Evolutionary conservation across 495 filamentous ascomycete species (phyloP).

Genomic region (Mycothermus thermophilus): DNA sequence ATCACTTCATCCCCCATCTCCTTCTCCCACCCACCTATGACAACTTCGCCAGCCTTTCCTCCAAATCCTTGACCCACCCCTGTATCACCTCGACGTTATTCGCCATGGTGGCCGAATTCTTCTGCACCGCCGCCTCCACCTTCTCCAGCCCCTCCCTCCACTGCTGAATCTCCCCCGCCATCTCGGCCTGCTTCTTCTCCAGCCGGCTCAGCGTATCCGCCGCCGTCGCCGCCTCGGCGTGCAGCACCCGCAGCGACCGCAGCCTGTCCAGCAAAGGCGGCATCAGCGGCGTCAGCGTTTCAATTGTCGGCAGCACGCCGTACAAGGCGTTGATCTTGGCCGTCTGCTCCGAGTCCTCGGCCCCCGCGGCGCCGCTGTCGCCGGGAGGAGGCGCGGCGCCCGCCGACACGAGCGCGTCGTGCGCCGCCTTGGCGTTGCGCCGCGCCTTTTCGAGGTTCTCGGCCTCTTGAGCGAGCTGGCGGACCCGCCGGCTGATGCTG

Average conservation of each 20-base stretch:
- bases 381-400: slow-evolving; percentile 22
- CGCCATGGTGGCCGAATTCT: slow-evolving; percentile 54
- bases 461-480: slow-evolving; percentile 63
- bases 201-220: slow-evolving; percentile 61
- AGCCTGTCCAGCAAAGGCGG: slow-evolving; percentile 78
- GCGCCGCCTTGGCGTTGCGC: slow-evolving; percentile 52
- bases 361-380: slow-evolving; percentile 12
- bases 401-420: slow-evolving; percentile 41
- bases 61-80: slow-evolving; percentile 78
- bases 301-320: slow-evolving; percentile 75
- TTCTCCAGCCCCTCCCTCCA: slow-evolving; percentile 75
- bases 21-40: slow-evolving; percentile 3
- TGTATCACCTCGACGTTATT: slow-evolving; percentile 70
- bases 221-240: slow-evolving; percentile 77
- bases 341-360: slow-evolving; percentile 48
- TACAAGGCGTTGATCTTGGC: slow-evolving; percentile 90
- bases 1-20: too few relatives aligned
- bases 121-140: slow-evolving; percentile 58
- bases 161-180: slow-evolving; percentile 65
- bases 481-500: slow-evolving; percentile 55
- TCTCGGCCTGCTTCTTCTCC: slow-evolving; percentile 68
- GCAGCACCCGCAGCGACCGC: slow-evolving; percentile 67
- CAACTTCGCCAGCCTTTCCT: slow-evolving; percentile 53
- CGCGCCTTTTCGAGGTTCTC: slow-evolving; percentile 62
- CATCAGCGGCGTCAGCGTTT: slow-evolving; percentile 69